Evolutionary conservation across 805 yeast genomes (phyloP), one percentile per base, ranked within the genome.

Genomic region (Tetrapisispora pingtungensis): DNA sequence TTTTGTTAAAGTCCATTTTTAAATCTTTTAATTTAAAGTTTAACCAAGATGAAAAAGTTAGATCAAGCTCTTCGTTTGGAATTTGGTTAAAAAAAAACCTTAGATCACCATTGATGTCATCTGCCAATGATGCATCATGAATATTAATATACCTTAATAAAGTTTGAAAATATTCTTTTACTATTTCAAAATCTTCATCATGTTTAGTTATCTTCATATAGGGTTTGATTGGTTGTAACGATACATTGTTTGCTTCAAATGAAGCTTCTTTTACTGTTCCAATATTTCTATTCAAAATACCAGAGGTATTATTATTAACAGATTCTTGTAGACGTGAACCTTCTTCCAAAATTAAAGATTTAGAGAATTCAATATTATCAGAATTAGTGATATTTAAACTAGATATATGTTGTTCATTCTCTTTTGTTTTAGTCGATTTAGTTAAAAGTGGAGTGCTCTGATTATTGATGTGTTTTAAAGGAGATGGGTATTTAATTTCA

Each of bases 31-130:
- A 68, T 26, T 73, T 71, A 26, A 67, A 67, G 30, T 67, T 58
- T 6, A 84, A 62, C 95, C 95, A 87, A 47, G 82, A 75, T 40
- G 71, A 69, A n/a, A 86, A 73, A 0, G 83, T 75, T 81, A 81
- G 77, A 12, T 74, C 69, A 51, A 84, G 67, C 55, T 84, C 88
- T 22, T 74, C 74, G 27, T 73, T 77, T 0, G 90, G 89, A 77
- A 84, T 78, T 36, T 77, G 77, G 1, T 78, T 70, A 7, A 82
- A 76, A 53, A 83, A 83, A 41, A 69, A 68, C 0, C 84, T 75
- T 19, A 84, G 61, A 26, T 73, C 73, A 1, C 90, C 88, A 46
- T 80, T 85, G 34, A 68, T 58, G 56, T 84, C 94, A 49, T 80
- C 77, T 49, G 47, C 42, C 18, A 62, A 40, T 3, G 57, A 47